phyloP scores from a whole-genome alignment of 164 flowering plant genomes.

The grape (Vitis vinifera) region ASM3070453v1 NC_081823.1:7523001-7523500 shows the following conservation, averaged over 20 bases:
- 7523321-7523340: too few species aligned
- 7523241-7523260: neutral
- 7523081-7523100: conserved; percentile 13
- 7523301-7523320: too few species aligned
- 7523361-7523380: too few species aligned
- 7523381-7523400: too few species aligned
- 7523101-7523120: conserved; percentile 13
- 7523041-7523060: conserved; percentile 3
- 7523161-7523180: neutral
- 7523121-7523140: neutral
- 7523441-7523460: too few species aligned
- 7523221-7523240: neutral
- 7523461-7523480: too few species aligned
- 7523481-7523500: too few species aligned
- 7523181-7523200: neutral
- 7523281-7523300: too few species aligned
- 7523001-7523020: neutral
- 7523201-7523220: neutral
- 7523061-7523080: conserved; percentile 14
- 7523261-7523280: neutral
- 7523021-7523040: neutral
- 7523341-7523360: too few species aligned
- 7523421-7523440: too few species aligned
- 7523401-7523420: too few species aligned
- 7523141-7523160: neutral